Evolutionary conservation across 306 rosid genomes (phyloP), one percentile per base, ranked within the genome.

Genomic region (Oemleria cerasiformis): DNA sequence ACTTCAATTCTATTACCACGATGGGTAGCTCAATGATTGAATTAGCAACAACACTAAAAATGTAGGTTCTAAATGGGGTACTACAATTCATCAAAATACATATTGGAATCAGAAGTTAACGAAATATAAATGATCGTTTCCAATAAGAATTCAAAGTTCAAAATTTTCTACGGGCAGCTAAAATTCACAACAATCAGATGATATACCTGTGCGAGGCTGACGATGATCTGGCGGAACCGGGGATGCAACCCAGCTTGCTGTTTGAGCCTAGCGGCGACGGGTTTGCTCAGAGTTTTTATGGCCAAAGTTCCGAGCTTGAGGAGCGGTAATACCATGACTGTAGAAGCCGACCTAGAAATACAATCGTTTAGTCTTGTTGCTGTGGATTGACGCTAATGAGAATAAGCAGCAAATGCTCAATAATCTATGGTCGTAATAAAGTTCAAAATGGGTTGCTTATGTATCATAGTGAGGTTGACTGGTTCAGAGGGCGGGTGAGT

Each of bases 261-360:
- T 80, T 94, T 94, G 74, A 94, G 84, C 79, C 88, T 80, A 50
- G 71, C 78, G 4, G 97, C 98, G 14, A 94, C 72, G 17, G 98
- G 97, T 77, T 94, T 94, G 81, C 98, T 91, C n/a, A 94, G 75
- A 65, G 96, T 94, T 81, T 89, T 94, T 68, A 89, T 17, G 0
- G 71, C 88, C 23, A 94, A 78, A 6, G 98, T 94, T 48, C 96
- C 97, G 1, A 94, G 87, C 86, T 94, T 94, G 85, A 89, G 55
- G 2, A 94, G 71, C 14, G 97, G 98, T 34, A 91, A 85, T 38
- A 76, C 84, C 96, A 90, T 90, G 11, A 39, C 73, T 63, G 36
- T 15, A 20, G 39, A 48, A 63, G 60, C 68, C 71, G 76, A 77
- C 70, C 81, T 44, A 34, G 34, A 47, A 59, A 67, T 16, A 39